A percentile compares a stretch with the other conserved stretches of the same genome.
These are phyloP conservation scores for Penicillium herquei DNA, from an alignment of 495 filamentous ascomycete species.

Conservation along the genomic window DNA sequence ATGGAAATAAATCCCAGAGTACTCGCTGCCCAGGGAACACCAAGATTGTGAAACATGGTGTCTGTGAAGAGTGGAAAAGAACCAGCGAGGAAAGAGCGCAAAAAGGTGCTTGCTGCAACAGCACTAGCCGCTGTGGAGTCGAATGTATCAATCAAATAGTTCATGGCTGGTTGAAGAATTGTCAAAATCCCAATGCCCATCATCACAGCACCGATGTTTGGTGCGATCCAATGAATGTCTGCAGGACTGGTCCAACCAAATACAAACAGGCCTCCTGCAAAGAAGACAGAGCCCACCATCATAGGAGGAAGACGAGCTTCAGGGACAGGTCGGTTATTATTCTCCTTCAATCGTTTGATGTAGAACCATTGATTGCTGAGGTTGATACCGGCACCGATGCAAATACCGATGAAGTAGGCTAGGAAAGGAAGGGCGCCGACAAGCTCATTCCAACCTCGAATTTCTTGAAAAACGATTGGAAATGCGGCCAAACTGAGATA, in stretches of 20 bases:
- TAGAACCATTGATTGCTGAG: constrained; percentile 43
- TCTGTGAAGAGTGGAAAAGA: constrained; percentile 64
- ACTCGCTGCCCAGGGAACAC: constrained; percentile 62
- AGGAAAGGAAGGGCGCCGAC: constrained; percentile 51
- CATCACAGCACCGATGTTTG: constrained; percentile 41
- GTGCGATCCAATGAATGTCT: constrained; percentile 44
- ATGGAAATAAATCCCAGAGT: constrained; percentile 51
- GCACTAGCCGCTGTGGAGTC: constrained; percentile 55
- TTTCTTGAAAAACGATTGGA: constrained; percentile 47
- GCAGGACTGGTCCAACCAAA: constrained; percentile 47
- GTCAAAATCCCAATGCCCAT: constrained; percentile 48
- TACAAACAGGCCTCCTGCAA: constrained; percentile 51
- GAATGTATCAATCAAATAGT: constrained; percentile 23
- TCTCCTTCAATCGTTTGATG: constrained; percentile 28
- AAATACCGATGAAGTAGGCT: constrained; percentile 47
- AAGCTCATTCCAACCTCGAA: constrained; percentile 43
- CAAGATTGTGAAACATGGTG: constrained; percentile 61
- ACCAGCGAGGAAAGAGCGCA: constrained; percentile 61
- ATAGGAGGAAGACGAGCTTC: constrained; percentile 51
- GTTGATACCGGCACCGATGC: constrained; percentile 38
- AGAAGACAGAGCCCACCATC: constrained; percentile 42
- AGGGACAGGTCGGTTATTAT: constrained; percentile 41
- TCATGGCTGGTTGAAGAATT: constrained; percentile 22
- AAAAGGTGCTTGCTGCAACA: constrained; percentile 66
- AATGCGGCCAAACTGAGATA: constrained; percentile 42